Evolutionary conservation across 371 early-diverging fungal genomes (phyloP).

Genomic region (Thermomucor indicae-seudaticae): DNA sequence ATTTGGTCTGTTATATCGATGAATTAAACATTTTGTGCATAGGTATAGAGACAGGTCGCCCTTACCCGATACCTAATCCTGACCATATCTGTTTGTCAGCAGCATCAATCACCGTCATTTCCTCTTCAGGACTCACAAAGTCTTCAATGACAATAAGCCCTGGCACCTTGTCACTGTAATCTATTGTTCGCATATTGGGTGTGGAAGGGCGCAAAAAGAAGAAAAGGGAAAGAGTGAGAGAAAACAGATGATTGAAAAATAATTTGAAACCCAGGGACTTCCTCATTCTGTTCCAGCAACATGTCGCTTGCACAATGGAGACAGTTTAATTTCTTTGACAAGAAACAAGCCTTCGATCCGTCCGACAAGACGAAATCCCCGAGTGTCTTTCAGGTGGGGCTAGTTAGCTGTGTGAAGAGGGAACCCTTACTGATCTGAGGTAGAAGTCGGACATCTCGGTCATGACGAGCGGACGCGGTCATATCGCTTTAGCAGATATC

Average conservation of each 20-base stretch:
- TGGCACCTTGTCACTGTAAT: conserved; percentile 18
- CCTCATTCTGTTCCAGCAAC: not conserved
- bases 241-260: too few species aligned
- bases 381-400: conserved; percentile 58
- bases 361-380: conserved; percentile 57
- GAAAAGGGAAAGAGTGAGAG: conserved; percentile 4
- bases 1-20: conserved; percentile 47
- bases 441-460: conserved; percentile 41
- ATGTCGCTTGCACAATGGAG: conserved; percentile 60
- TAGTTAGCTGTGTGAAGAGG: not conserved
- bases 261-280: not conserved
- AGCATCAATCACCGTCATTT: conserved; percentile 11
- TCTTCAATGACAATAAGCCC: conserved; percentile 30
- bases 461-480: conserved; percentile 53
- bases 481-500: conserved; percentile 52
- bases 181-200: conserved; percentile 11
- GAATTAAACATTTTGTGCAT: not conserved
- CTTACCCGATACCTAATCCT: conserved; percentile 43
- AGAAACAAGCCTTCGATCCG: conserved; percentile 59
- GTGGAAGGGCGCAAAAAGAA: conserved; percentile 2
- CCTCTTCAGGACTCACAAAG: conserved; percentile 33
- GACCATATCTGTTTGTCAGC: conserved; percentile 29
- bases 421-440: not conserved
- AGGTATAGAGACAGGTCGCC: not conserved
- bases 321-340: conserved; percentile 83